Percentiles rank a stretch among this genome's conserved stretches.
Conservation (phyloP, 2,329 filamentous ascomycete genomes). For the Sporothrix luriei region DNA sequence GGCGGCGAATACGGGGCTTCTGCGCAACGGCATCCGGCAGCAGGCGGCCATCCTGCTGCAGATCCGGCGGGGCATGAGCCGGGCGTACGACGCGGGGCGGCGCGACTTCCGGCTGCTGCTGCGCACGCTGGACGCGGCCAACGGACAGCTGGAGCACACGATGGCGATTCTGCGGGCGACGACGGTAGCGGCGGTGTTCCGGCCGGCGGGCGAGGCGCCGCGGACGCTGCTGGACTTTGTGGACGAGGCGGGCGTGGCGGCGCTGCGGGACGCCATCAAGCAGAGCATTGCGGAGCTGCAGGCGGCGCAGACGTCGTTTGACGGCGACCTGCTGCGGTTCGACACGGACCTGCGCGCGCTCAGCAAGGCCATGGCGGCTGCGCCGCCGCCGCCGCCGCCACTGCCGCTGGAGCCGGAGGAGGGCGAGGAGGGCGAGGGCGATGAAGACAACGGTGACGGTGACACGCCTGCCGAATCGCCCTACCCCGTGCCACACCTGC, state of each 20-base stretch:
- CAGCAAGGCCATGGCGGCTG: constrained; percentile 57
- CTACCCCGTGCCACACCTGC: constrained; percentile 51
- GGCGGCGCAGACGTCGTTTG: constrained; percentile 71
- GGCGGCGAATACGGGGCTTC: constrained; percentile 67
- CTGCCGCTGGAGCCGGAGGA: constrained; percentile 15
- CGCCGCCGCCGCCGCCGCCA: constrained; percentile 42
- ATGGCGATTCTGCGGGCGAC: constrained; percentile 67
- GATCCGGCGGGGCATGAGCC: constrained; percentile 55
- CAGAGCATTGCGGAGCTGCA: constrained; percentile 71
- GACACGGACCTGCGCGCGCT: constrained; percentile 72
- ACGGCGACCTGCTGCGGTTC: constrained; percentile 73
- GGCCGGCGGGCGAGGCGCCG: constrained; percentile 59
- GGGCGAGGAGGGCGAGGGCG: background rate
- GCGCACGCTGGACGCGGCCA: constrained; percentile 66
- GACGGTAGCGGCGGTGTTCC: constrained; percentile 64
- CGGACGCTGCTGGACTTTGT: constrained; percentile 75
- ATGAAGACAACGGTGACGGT: background rate
- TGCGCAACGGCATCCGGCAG: constrained; percentile 63
- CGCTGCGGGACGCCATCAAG: constrained; percentile 67
- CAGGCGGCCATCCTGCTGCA: constrained; percentile 57
- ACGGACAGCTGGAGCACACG: constrained; percentile 65
- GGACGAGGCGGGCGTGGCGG: constrained; percentile 69
- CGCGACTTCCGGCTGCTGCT: constrained; percentile 64
- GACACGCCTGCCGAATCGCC: constrained; percentile 41
- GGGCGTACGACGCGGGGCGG: constrained; percentile 60